Percentiles rank a stretch among this genome's conserved stretches.
Evolutionary conservation across 1,284 basidiomycete genomes (phyloP).

Genomic region (Rhodotorula sp.): DNA sequence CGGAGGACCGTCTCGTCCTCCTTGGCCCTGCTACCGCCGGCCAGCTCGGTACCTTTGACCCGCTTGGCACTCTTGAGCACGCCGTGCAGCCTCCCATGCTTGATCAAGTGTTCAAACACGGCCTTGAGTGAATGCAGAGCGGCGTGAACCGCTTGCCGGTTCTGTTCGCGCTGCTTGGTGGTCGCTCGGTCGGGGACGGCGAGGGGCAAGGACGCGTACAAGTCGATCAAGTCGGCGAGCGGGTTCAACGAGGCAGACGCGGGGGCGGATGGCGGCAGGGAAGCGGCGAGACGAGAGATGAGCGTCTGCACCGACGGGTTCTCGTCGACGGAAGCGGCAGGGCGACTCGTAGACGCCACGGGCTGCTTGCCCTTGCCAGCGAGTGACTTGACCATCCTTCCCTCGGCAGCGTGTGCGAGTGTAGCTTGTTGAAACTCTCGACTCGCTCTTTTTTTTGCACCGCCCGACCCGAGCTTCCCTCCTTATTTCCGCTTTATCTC

Average conservation of each 20-base stretch:
- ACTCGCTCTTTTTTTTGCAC: background rate
- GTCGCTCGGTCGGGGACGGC: slow-evolving; percentile 47
- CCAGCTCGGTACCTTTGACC: slow-evolving; percentile 24
- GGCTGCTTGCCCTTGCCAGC: slow-evolving; percentile 12
- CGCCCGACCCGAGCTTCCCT: background rate
- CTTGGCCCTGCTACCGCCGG: slow-evolving; percentile 11
- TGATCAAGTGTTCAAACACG: slow-evolving; percentile 68
- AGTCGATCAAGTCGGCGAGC: slow-evolving; percentile 69
- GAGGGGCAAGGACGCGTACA: slow-evolving; percentile 46
- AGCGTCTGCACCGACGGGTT: slow-evolving; percentile 3
- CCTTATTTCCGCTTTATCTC: background rate
- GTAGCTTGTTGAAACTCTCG: background rate
- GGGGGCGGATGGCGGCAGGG: slow-evolving; percentile 34
- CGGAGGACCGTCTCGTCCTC: slow-evolving; percentile 24
- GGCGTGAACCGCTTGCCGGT: slow-evolving; percentile 61
- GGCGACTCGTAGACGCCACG: slow-evolving; percentile 2
- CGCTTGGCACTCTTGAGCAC: slow-evolving; percentile 41
- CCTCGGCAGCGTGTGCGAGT: background rate
- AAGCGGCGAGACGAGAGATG: slow-evolving; percentile 32
- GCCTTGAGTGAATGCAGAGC: slow-evolving; percentile 79
- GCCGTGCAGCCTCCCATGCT: slow-evolving; percentile 59
- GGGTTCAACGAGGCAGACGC: slow-evolving; percentile 61
- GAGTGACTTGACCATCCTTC: background rate
- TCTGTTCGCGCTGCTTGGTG: slow-evolving; percentile 47
- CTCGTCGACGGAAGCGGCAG: background rate